Evolutionary conservation across 352 stramenopile species (phyloP), one percentile per base, ranked within the genome.

Genomic region (Globisporangium nunn): DNA sequence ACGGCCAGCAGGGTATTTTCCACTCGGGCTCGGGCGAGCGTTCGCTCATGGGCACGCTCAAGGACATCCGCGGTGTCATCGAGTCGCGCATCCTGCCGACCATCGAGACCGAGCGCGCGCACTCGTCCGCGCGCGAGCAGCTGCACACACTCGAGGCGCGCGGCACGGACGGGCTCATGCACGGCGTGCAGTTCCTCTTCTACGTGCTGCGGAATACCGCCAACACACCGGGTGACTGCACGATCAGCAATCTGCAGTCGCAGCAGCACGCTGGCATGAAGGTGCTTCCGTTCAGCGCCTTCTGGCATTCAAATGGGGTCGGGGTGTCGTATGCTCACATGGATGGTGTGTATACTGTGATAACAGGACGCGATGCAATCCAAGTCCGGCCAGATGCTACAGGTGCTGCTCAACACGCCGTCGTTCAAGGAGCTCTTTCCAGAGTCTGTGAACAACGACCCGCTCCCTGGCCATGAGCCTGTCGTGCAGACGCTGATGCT

Each of bases 131-230:
- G 2, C 79, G 82, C 50, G 83, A 93, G 56, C 83, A 93, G 53
- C 66, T 93, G 1, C 78, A 89, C 56, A 88, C 78, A 23, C 48
- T 93, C 12, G 83, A 93, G 64, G 83, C 81, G 4, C 69, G 82
- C 33, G 83, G 81, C 45, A 90, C 78, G 12, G 81, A 91, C 55
- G 83, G 79, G 35, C 74, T 93, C 29, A 90, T 93, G 79, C 83
- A 93, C 56, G 83, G 83, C 40, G 81, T 93, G 46, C 83, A 93
- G 63, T 93, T 93, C 55, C 64, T 93, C 29, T 93, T 93, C 43
- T 93, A 93, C 54, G 83, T 93, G 58, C 67, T 93, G 29, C 71
- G 83, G 0, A 93, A 93, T 54, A 91, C 83, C 35, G 72, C 83
- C 14, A 93, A 93, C 67, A 91, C 83, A 4, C 83, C 83, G 0